These are phyloP conservation scores for Aquanectria penicillioides DNA, from an alignment of 2,329 filamentous ascomycete genomes.

Conservation along the genomic window DNA sequence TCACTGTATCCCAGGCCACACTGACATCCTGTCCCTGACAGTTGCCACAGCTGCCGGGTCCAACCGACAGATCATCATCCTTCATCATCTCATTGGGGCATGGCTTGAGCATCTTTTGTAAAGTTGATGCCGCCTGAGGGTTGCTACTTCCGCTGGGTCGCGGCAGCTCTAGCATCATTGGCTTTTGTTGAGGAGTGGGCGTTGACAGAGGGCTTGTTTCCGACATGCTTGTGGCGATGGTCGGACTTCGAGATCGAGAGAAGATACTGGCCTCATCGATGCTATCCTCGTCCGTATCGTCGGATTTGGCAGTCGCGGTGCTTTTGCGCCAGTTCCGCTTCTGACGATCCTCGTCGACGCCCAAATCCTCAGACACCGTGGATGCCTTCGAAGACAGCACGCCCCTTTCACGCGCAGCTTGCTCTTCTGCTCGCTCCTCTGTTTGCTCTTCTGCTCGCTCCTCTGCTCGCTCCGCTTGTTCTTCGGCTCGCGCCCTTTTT, in stretches of 20 bases:
- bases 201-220: constrained; percentile 41
- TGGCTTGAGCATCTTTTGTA: constrained; percentile 56
- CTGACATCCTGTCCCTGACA: constrained; percentile 68
- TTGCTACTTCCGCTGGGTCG: constrained; percentile 45
- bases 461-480: constrained; percentile 45
- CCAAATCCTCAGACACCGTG: constrained; percentile 62
- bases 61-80: constrained; percentile 32
- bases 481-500: constrained; percentile 56
- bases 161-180: constrained; percentile 37
- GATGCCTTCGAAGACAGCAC: constrained; percentile 50
- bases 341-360: constrained; percentile 60
- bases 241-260: constrained; percentile 68
- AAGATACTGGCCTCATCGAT: constrained; percentile 67
- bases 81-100: constrained; percentile 49
- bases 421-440: constrained; percentile 53
- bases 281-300: constrained; percentile 64
- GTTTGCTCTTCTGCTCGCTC: too few relatives aligned
- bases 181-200: constrained; percentile 35
- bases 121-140: constrained; percentile 46
- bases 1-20: constrained; percentile 73
- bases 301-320: constrained; percentile 54
- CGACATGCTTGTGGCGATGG: constrained; percentile 52
- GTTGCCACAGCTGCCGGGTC: constrained; percentile 57
- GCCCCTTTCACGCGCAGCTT: constrained; percentile 41
- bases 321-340: constrained; percentile 55